These are phyloP conservation scores for Emergomyces pasteurianus DNA, from an alignment of 2,329 filamentous ascomycete genomes.

Conservation along the genomic window DNA sequence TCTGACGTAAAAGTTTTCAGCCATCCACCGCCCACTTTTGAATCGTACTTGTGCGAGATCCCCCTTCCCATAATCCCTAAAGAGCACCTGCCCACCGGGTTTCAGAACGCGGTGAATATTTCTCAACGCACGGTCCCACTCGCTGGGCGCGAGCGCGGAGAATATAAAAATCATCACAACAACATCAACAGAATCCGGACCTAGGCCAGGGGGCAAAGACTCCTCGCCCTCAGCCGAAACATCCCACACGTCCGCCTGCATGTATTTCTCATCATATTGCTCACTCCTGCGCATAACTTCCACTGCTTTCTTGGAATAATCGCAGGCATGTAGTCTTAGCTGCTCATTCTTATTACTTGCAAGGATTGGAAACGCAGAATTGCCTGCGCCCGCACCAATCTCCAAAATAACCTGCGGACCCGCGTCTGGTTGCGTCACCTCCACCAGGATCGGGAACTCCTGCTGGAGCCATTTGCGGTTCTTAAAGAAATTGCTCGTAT, in stretches of 20 bases:
- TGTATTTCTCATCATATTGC: conserved; percentile 57
- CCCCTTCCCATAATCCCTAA: conserved; percentile 91
- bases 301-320: conserved; percentile 91
- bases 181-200: conserved; percentile 72
- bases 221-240: conserved; percentile 49
- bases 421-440: conserved; percentile 58
- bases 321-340: conserved; percentile 81
- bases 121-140: conserved; percentile 71
- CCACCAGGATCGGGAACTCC: conserved; percentile 80
- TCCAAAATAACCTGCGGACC: conserved; percentile 66
- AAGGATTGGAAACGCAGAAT: conserved; percentile 88
- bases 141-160: conserved; percentile 70
- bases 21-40: conserved; percentile 86
- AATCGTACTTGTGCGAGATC: conserved; percentile 95
- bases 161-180: conserved; percentile 97
- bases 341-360: conserved; percentile 69
- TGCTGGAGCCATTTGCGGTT: conserved; percentile 94
- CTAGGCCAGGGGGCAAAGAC: conserved; percentile 60
- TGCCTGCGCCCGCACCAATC: conserved; percentile 89
- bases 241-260: conserved; percentile 94
- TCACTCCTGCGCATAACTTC: conserved; percentile 78
- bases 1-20: conserved; percentile 94
- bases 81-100: conserved; percentile 83
- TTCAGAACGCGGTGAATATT: conserved; percentile 79
- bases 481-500: conserved; percentile 96